Evolutionary conservation across 805 yeast species (phyloP), one percentile per base, ranked within the genome.

Genomic region (Wickerhamomyces canadensis): DNA sequence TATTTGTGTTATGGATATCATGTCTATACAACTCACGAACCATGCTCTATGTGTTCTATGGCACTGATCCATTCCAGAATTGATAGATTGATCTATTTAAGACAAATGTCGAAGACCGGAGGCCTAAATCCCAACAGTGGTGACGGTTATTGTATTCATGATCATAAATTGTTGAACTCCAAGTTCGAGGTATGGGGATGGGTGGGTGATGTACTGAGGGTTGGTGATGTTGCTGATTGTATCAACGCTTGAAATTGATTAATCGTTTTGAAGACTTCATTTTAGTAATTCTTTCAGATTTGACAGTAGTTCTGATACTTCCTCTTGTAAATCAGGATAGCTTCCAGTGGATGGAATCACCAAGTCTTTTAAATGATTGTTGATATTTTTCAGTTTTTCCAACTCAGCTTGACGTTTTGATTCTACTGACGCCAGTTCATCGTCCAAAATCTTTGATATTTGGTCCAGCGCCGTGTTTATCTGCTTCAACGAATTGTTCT

Each of bases 41-140:
- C 98, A 0, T 93, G 98, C 52, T 75, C 86, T 0, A 93, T 91
- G 97, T 93, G 98, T 54, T 64, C 85, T 6, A 93, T 93, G 98
- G 98, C 98, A 0, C 65, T 93, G 28, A 80, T 89, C 10, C 98
- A 93, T 56, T 91, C 98, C 1, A 67, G 98, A 34, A 72, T 93
- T 0, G 71, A 77, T 13, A 67, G 87, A 36, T 62, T 91, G 24
- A 62, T 84, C 1, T 91, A 79, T 58, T 47, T 84, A 14, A 61
- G 64, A 27, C 62, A 72, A 3, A 70, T 74, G 45, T 46, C 50
- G 0, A 40, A 42, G 18, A 76, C 84, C 0, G 88, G 86, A 6
- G 76, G 74, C 3, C 65, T 80, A 26, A 72, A 65, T 29, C 70
- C 70, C 3, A 48, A 51, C 1, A 72, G 91, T 40, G 89, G 83